A percentile compares a stretch with the other conserved stretches of the same genome.
Conservation (phyloP, 108 stramenopile genomes). For the Nannochloropsis salina region DNA sequence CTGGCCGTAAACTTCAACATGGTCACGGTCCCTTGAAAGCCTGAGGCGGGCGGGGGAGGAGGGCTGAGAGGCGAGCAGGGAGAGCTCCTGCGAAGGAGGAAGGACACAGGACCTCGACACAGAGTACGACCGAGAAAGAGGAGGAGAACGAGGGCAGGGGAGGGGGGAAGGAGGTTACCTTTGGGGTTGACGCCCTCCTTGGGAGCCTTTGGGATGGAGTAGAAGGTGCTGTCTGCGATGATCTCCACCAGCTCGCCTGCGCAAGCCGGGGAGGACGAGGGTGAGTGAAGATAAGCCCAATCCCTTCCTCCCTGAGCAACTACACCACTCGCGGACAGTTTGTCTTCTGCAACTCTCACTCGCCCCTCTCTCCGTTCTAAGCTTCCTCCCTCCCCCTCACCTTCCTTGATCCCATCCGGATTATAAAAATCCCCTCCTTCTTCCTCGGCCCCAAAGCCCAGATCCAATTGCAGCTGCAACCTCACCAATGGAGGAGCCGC, state of each 20-base stretch:
- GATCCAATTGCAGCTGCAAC: background rate
- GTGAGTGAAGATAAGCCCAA: background rate
- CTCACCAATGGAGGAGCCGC: background rate
- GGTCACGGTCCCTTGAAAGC: background rate
- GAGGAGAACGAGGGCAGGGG: background rate
- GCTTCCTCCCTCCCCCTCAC: background rate
- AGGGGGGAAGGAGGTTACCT: background rate
- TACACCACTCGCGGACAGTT: no score
- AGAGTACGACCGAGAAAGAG: background rate
- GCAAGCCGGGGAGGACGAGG: background rate
- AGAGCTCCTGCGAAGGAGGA: background rate
- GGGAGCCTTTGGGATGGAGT: constrained; percentile 9
- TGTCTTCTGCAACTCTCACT: no score
- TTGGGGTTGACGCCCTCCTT: background rate
- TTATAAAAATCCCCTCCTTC: background rate
- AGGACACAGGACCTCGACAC: background rate
- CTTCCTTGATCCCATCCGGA: constrained; percentile 19
- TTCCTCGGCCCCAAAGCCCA: background rate
- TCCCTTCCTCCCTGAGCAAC: no score
- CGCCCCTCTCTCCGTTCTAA: background rate
- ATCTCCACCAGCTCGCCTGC: background rate
- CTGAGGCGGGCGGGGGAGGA: background rate
- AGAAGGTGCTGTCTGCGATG: background rate
- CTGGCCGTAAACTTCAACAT: background rate
- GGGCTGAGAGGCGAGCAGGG: background rate